Conservation (phyloP, 441 rosid species). For the Jatropha podagrica region DNA sequence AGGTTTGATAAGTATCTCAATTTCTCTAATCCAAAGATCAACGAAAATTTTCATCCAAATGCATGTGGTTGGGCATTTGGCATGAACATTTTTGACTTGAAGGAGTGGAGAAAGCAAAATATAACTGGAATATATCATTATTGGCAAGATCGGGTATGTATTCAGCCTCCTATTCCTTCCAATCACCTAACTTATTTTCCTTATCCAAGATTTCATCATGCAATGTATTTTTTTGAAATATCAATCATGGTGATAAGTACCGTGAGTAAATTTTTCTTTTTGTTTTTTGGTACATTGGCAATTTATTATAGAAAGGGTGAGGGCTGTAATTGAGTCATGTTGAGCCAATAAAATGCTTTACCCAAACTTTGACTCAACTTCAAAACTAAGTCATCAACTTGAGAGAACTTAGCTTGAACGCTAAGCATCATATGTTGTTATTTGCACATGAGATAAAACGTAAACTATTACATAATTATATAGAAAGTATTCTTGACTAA, state of each 20-base stretch:
- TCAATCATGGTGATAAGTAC: not conserved
- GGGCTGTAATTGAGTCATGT: no score
- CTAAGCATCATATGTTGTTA: no score
- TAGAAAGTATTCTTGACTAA: no score
- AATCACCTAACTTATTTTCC: not conserved
- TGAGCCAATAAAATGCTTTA: no score
- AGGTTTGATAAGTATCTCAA: conserved; percentile 97
- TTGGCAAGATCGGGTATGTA: conserved; percentile 91
- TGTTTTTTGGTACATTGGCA: no score
- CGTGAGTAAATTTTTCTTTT: not conserved
- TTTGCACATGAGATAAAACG: no score
- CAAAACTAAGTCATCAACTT: no score
- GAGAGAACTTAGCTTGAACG: no score
- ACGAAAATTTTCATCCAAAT: conserved; percentile 63
- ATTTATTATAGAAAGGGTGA: no score
- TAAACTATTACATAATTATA: no score
- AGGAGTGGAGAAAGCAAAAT: conserved; percentile 82
- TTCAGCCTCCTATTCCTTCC: conserved; percentile 6
- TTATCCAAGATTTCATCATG: not conserved
- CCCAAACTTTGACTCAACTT: no score
- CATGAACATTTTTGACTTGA: conserved; percentile 95
- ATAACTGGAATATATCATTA: conserved; percentile 85
- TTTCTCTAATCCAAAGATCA: conserved; percentile 81
- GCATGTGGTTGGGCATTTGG: conserved; percentile 99
- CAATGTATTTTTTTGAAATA: not conserved